Base-by-base conservation (phyloP, 1,284 basidiomycete genomes). In the Inonotus obliquus region DNA sequence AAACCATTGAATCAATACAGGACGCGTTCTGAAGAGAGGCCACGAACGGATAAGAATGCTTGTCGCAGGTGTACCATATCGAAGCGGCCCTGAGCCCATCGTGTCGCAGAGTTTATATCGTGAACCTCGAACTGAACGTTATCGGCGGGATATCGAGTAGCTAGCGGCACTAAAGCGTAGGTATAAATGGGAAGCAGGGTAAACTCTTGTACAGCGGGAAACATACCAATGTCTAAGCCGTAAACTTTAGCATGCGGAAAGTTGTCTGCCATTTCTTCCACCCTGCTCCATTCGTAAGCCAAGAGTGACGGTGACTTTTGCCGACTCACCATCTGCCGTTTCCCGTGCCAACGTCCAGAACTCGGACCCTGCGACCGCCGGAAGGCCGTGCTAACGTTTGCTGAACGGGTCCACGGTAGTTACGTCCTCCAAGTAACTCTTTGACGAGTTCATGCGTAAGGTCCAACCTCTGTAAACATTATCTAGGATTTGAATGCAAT, bases 191-290 rank as follows among this genome's bases (percentile, higher is more conserved):
- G 61, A 58, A 54, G 61, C 51, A 37, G 48, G 61, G 57, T 59
- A 51, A 63, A 21, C 32, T 10, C 17, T 64, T 60, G 63, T 65
- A 55, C 47, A 37, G 54, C 3, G 35, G 17, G 59, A 21, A 60
- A 62, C 78, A 67, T 70, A 89, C 87, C 87, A 65, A 88, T 86
- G 73, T 92, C 89, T 59, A 89, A 70, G 54, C 86, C 89, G 65
- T 81, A 76, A 68, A 91, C 87, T 66, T 75, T 74, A 60, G 82
- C 85, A 68, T 81, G 76, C 27, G 81, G 83, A 69, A 86, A 91
- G 54, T 78, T 75, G 55, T 68, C 72, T 58, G 85, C 86, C 85
- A 92, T 87, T 65, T 89, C 84, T 69, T 86, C 77, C 4, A 84
- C 76, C 89, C 89, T 91, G 70, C 27, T 27, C 35, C 35, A 25